Evolutionary conservation across 108 stramenopile species (phyloP).

Genomic region (Pseudonitzschia pungens): DNA sequence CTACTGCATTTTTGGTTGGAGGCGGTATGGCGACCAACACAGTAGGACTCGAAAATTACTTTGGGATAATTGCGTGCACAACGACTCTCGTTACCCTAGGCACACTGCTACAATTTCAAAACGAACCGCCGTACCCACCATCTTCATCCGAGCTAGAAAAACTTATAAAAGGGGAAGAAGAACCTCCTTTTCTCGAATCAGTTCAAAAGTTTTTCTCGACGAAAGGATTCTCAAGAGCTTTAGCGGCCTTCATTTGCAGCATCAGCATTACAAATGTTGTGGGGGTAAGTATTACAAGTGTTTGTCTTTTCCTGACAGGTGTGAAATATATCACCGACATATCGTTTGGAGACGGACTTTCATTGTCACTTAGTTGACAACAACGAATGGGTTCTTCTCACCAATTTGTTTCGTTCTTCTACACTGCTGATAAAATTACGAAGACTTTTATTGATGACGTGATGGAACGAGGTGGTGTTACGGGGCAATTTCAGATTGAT

Average conservation of each 20-base stretch:
- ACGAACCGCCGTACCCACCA: constrained; percentile 58
- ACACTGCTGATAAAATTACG: not conserved
- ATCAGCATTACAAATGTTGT: constrained; percentile 87
- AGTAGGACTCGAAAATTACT: constrained; percentile 50
- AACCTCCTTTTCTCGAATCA: constrained; percentile 82
- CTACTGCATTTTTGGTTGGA: constrained; percentile 73
- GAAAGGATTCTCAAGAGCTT: constrained; percentile 58
- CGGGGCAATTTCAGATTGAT: constrained; percentile 72
- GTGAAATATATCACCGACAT: not conserved
- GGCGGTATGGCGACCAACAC: constrained; percentile 52
- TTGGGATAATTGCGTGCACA: constrained; percentile 49
- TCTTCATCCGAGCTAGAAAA: constrained; percentile 63
- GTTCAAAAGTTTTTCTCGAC: constrained; percentile 70
- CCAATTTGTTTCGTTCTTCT: too few species aligned
- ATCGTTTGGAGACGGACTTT: not conserved
- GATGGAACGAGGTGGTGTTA: constrained; percentile 82
- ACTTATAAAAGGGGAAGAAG: constrained; percentile 53
- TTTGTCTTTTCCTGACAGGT: too few species aligned
- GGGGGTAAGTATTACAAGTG: constrained; percentile 29
- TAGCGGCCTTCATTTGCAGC: constrained; percentile 79
- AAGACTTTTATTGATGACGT: constrained; percentile 87
- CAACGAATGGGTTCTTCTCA: not conserved
- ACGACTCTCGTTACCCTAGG: constrained; percentile 45
- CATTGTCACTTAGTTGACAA: not conserved
- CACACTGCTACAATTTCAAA: constrained; percentile 58